These are phyloP conservation scores for Xylaria acuta DNA, from an alignment of 495 filamentous ascomycete genomes.

Conservation along the genomic window DNA sequence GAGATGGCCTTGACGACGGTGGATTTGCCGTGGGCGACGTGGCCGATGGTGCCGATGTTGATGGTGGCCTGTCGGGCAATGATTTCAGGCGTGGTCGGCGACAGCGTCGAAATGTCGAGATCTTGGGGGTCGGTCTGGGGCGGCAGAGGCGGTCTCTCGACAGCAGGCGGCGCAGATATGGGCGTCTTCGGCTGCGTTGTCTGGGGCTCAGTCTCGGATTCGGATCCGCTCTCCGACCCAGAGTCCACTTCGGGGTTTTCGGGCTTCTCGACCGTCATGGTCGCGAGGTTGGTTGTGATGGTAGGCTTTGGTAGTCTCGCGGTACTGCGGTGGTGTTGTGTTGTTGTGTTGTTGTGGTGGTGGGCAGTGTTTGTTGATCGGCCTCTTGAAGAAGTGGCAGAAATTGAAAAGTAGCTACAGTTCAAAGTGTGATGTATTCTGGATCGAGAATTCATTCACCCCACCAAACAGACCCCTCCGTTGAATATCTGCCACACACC, in stretches of 20 bases:
- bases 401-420: slow-evolving; percentile 18
- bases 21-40: slow-evolving; percentile 97
- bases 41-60: slow-evolving; percentile 98
- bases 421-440: slow-evolving; percentile 14
- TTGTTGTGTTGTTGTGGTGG: not conserved
- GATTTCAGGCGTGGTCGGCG: slow-evolving; percentile 91
- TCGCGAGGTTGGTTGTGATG: not conserved
- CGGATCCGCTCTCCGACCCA: slow-evolving; percentile 27
- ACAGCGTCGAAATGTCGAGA: slow-evolving; percentile 77
- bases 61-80: slow-evolving; percentile 97
- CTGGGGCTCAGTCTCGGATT: slow-evolving; percentile 25
- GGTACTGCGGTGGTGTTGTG: not conserved
- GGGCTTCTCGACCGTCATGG: slow-evolving; percentile 29
- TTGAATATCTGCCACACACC: not conserved
- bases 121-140: slow-evolving; percentile 88
- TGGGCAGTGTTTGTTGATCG: not conserved
- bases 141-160: slow-evolving; percentile 66
- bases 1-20: slow-evolving; percentile 99
- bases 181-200: slow-evolving; percentile 54
- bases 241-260: slow-evolving; percentile 22
- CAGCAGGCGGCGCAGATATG: slow-evolving; percentile 44
- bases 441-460: slow-evolving; percentile 21
- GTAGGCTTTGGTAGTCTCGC: not conserved
- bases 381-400: not conserved
- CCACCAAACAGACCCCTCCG: slow-evolving; percentile 25